Base-by-base conservation (phyloP, 768 basidiomycete species). In the Thelephora ganbajun region DNA sequence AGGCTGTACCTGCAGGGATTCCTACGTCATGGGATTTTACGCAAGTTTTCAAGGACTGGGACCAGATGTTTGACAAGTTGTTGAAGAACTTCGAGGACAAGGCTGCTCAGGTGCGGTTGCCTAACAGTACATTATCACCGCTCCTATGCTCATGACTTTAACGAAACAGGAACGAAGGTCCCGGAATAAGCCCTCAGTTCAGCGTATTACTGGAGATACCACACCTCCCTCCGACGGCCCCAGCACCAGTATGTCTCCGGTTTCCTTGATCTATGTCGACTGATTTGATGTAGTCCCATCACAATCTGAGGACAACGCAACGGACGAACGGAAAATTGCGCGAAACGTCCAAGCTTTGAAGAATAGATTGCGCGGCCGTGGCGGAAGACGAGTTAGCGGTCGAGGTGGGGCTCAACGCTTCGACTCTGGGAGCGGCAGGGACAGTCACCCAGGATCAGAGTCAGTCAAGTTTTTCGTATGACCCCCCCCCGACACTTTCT, bases 281-380 rank as follows among this genome's bases (percentile, higher is more conserved):
- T 35, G 47, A 30, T 33, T 34, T 35, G 34, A 5, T 33, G 35
- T 49, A 79, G 74, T 66, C 41, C 76, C 74, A 1, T 66, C 71
- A 2, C 66, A 72, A 51, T 65, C 72, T 6, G 57, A 70, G 18
- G 76, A 79, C 36, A 61, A 66, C 2, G 68, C 76, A 2, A 72
- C 74, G 36, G 89, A 92, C 52, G 90, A 88, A 49, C 84, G 94
- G 58, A 80, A 91, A 56, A 98, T 98, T 51, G 80, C 93, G 3
- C 73, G 87, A 54, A 96, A 93, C 58, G 86, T 96, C 1, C 83
- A 91, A 54, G 88, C 87, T 0, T 70, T 99, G 47, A 96, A 93
- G 63, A 81, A 74, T 46, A 73, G 89, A 30, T 64, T 96, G 44
- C 84, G 88, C 47, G 84, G 84, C 22, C 71, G 82, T 46, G 83